Percentiles rank a stretch among this genome's conserved stretches.
These are phyloP conservation scores for Coniophora puteana DNA, from an alignment of 1,284 basidiomycete species.

Conservation along the genomic window DNA sequence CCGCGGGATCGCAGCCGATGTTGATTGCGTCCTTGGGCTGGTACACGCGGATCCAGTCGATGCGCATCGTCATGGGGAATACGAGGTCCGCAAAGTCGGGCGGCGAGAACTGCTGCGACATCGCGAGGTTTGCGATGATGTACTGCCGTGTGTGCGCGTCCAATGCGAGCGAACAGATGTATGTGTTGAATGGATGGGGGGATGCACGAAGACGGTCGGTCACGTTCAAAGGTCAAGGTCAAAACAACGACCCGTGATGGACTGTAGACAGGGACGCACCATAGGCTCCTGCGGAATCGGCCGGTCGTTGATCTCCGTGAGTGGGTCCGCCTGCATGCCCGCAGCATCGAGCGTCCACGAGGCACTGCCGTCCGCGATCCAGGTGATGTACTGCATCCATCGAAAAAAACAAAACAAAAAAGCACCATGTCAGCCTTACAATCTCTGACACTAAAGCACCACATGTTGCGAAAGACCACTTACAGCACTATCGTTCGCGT, in stretches of 20 bases:
- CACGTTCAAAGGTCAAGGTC: too few species aligned
- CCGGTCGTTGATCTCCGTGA: constrained; percentile 55
- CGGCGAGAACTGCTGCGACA: constrained; percentile 52
- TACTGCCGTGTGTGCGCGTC: constrained; percentile 25
- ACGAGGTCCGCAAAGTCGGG: constrained; percentile 54
- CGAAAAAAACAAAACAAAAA: constrained; percentile 2
- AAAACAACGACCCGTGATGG: too few species aligned
- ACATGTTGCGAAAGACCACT: too few species aligned
- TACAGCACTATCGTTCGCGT: too few species aligned
- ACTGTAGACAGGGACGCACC: constrained; percentile 33
- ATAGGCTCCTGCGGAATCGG: constrained; percentile 71
- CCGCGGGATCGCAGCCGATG: constrained; percentile 69
- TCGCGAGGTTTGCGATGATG: constrained; percentile 52
- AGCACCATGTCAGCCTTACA: constrained; percentile 7
- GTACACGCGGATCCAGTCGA: constrained; percentile 75
- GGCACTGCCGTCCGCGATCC: constrained; percentile 54
- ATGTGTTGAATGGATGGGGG: too few species aligned
- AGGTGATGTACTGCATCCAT: constrained; percentile 62
- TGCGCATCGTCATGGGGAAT: constrained; percentile 59
- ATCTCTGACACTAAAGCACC: not conserved
- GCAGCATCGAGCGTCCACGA: constrained; percentile 66
- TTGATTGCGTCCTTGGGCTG: constrained; percentile 52
- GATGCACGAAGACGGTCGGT: too few species aligned
- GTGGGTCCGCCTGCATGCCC: constrained; percentile 58
- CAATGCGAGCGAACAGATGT: too few species aligned